These are phyloP conservation scores for Capsicum chinense DNA, from an alignment of 257 asterid species.

Conservation along the genomic window DNA sequence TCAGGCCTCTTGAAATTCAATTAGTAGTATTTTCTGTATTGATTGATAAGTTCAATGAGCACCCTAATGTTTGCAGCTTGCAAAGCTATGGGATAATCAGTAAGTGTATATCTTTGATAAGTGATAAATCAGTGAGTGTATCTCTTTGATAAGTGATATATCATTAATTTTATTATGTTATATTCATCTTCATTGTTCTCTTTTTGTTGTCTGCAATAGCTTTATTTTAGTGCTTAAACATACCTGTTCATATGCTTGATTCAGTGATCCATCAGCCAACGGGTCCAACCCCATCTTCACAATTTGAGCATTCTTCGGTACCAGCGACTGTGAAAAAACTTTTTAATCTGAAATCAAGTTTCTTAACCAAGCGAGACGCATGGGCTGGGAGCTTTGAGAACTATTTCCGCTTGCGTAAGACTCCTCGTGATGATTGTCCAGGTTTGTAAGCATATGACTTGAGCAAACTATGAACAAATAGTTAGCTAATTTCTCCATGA, in stretches of 20 bases:
- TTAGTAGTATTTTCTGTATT: background rate
- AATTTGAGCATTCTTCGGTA: slow-evolving; percentile 90
- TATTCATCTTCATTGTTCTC: background rate
- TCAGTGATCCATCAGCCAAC: slow-evolving; percentile 89
- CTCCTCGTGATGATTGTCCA: slow-evolving; percentile 97
- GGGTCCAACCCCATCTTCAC: slow-evolving; percentile 88
- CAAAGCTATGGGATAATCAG: background rate
- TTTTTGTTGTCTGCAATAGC: background rate
- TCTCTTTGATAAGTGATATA: background rate
- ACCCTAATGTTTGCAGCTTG: slow-evolving; percentile 7
- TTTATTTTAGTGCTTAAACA: background rate
- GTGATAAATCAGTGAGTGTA: background rate
- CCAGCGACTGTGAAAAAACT: slow-evolving; percentile 95
- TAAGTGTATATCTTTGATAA: background rate
- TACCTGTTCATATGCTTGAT: slow-evolving; percentile 28
- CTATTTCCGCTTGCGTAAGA: slow-evolving; percentile 62
- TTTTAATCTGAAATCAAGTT: slow-evolving; percentile 78
- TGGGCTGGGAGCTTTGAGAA: slow-evolving; percentile 98
- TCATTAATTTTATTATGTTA: background rate
- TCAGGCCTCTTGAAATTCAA: slow-evolving; percentile 12
- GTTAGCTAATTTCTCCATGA: background rate
- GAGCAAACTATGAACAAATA: slow-evolving; percentile 10
- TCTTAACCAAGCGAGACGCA: slow-evolving; percentile 91
- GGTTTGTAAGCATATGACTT: slow-evolving; percentile 46
- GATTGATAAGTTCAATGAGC: slow-evolving; percentile 1